Conservation (phyloP, 208 protist genomes). For the Crithidia expoeki region DNA sequence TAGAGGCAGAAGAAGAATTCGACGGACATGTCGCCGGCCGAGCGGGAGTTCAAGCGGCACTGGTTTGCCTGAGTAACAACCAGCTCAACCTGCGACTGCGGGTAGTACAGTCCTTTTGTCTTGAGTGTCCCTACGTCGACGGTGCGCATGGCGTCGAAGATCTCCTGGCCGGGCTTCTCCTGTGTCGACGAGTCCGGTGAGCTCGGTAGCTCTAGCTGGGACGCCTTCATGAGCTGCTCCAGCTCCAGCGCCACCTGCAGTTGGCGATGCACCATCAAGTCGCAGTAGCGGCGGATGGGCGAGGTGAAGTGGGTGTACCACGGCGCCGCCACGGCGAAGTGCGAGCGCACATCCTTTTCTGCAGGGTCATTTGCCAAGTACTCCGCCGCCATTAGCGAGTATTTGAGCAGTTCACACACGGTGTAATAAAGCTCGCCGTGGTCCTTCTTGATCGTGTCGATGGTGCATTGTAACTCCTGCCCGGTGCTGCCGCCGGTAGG, state of each 20-base stretch:
- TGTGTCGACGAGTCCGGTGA: conserved; percentile 18
- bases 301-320: conserved; percentile 96
- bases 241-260: conserved; percentile 81
- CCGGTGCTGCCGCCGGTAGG: conserved; percentile 42
- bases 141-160: conserved; percentile 20
- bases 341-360: conserved; percentile 42
- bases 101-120: conserved; percentile 46
- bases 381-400: conserved; percentile 68
- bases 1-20: conserved; percentile 82
- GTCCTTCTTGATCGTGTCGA: conserved; percentile 39
- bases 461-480: conserved; percentile 52
- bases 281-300: conserved; percentile 93
- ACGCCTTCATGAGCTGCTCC: conserved; percentile 59
- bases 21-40: conserved; percentile 59
- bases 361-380: conserved; percentile 80
- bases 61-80: conserved; percentile 63
- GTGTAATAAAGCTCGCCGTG: conserved; percentile 37
- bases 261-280: conserved; percentile 93
- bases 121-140: conserved; percentile 50
- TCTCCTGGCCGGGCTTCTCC: conserved; percentile 24
- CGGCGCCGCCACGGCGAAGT: conserved; percentile 87
- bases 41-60: conserved; percentile 58
- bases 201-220: conserved; percentile 18
- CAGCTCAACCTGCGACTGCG: conserved; percentile 51
- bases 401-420: conserved; percentile 76